Evolutionary conservation across 257 asterid species (phyloP).

Genomic region (Solanum medicagineum): DNA sequence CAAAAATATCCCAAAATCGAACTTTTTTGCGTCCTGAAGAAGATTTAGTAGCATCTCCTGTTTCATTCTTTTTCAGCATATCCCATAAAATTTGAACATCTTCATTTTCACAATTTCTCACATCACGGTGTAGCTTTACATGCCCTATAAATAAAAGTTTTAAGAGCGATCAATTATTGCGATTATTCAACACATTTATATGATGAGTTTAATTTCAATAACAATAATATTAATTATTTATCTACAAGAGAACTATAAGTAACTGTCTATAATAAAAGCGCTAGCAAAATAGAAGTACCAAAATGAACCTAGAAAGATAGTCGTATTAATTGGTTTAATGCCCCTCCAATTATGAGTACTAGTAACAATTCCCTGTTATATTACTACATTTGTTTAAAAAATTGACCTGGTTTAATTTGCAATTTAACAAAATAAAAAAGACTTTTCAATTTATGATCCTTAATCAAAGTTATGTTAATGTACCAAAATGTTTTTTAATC

Average conservation of each 20-base stretch:
- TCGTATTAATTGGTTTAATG: no score
- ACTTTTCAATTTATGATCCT: no score
- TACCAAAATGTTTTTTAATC: no score
- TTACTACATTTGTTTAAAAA: no score
- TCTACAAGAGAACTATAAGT: neutral
- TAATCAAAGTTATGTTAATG: no score
- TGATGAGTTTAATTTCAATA: neutral
- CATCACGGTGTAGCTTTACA: conserved; percentile 25
- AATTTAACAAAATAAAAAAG: no score
- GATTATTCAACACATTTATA: neutral
- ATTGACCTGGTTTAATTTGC: no score
- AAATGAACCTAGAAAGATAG: no score
- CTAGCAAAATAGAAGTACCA: no score
- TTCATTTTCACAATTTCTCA: conserved; percentile 45
- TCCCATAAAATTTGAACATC: conserved; percentile 58
- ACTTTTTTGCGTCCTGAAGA: neutral
- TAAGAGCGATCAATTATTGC: neutral
- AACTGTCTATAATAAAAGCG: no score
- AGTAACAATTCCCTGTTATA: no score
- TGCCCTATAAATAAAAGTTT: conserved; percentile 15
- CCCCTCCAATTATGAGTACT: no score
- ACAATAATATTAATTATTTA: neutral
- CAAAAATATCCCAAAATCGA: conserved; percentile 9
- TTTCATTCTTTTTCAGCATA: conserved; percentile 30
- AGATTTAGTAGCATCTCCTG: neutral